These are phyloP conservation scores for Sporothrix inflata DNA, from an alignment of 2,329 filamentous ascomycete genomes.

Conservation along the genomic window DNA sequence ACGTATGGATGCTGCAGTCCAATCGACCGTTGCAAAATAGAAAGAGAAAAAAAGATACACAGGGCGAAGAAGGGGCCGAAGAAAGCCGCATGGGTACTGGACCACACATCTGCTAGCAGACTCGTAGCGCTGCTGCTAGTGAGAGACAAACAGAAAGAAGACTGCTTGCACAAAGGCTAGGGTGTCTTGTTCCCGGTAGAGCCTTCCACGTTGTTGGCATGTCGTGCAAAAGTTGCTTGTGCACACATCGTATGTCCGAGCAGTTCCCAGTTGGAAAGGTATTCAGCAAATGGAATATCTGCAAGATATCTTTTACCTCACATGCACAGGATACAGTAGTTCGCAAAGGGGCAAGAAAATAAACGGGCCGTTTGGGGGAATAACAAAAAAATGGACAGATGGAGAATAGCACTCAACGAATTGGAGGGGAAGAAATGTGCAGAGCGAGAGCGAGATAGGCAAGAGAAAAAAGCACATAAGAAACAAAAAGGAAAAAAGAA, in stretches of 20 bases:
- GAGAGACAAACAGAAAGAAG: background rate
- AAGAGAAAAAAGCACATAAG: background rate
- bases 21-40: background rate
- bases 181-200: background rate
- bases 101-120: background rate
- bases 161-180: background rate
- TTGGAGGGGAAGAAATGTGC: background rate
- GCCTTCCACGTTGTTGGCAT: background rate
- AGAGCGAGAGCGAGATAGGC: background rate
- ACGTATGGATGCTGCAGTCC: background rate
- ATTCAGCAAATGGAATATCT: conserved; percentile 2
- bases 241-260: background rate
- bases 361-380: conserved; percentile 9
- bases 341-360: conserved; percentile 1
- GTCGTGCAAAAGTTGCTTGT: background rate
- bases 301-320: background rate
- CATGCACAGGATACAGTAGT: background rate
- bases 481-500: background rate
- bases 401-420: background rate
- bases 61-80: background rate
- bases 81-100: background rate
- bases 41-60: background rate
- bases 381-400: background rate
- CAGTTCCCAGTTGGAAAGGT: background rate
- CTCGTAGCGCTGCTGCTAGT: background rate